Evolutionary conservation across 495 filamentous ascomycete genomes (phyloP).

Genomic region (Aspergillus cavernicola): DNA sequence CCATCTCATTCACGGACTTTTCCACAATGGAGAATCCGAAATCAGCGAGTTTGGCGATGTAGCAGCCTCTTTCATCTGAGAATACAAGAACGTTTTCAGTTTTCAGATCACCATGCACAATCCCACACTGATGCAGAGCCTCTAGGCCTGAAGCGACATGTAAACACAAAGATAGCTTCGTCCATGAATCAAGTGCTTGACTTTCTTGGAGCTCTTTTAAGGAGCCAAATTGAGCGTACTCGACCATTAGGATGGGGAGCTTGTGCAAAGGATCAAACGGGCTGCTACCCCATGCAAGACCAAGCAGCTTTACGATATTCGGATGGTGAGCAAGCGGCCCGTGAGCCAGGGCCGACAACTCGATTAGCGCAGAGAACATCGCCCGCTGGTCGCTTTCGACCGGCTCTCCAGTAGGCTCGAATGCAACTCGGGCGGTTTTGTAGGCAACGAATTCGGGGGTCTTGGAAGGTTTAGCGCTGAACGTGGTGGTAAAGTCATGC

Average conservation of each 20-base stretch:
- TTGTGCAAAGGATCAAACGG: neutral
- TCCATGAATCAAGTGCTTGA: too few relatives aligned
- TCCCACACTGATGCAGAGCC: neutral
- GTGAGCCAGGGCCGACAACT: neutral
- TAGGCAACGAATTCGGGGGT: neutral
- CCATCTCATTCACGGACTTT: neutral
- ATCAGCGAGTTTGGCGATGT: neutral
- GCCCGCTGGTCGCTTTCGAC: neutral
- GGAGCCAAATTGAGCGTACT: neutral
- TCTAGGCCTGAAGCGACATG: neutral
- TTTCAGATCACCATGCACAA: slow-evolving; percentile 1
- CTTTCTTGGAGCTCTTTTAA: neutral
- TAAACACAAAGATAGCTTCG: too few relatives aligned
- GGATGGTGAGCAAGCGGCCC: neutral
- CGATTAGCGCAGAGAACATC: neutral
- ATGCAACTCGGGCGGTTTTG: neutral
- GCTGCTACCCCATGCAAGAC: neutral
- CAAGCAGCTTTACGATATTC: neutral
- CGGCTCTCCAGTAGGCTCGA: neutral
- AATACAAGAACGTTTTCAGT: neutral
- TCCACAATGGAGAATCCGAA: neutral
- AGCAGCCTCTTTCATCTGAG: neutral
- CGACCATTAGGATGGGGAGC: neutral
- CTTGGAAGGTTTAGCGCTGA: too few relatives aligned
- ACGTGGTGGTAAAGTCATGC: too few relatives aligned